These are phyloP conservation scores for Cordyceps sp. DNA, from an alignment of 2,329 filamentous ascomycete species.

Conservation along the genomic window DNA sequence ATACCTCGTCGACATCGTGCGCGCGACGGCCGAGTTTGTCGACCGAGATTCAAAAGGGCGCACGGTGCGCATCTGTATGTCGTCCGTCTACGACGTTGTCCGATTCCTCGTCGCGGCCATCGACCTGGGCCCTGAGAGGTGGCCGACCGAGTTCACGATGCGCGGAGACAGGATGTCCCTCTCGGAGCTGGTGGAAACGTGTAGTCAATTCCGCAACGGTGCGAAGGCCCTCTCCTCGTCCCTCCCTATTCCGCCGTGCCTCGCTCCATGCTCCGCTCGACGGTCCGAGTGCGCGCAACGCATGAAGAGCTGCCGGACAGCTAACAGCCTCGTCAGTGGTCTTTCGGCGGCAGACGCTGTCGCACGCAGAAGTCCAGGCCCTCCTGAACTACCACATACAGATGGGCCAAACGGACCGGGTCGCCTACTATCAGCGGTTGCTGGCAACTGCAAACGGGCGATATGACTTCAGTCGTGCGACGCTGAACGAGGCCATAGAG, in stretches of 20 bases:
- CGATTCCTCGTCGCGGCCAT: constrained; percentile 55
- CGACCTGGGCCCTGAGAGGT: constrained; percentile 39
- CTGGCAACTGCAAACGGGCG: constrained; percentile 51
- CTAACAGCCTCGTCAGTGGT: constrained; percentile 16
- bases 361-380: constrained; percentile 22
- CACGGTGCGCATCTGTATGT: constrained; percentile 45
- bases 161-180: constrained; percentile 48
- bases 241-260: background rate
- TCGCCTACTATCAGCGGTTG: constrained; percentile 41
- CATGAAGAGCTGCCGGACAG: background rate
- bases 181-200: constrained; percentile 36
- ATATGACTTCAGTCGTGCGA: constrained; percentile 45
- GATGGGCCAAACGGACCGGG: constrained; percentile 28
- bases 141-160: constrained; percentile 55
- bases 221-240: background rate
- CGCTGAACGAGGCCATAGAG: constrained; percentile 36
- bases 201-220: constrained; percentile 33
- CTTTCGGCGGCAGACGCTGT: constrained; percentile 20
- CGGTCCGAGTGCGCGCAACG: too few relatives aligned
- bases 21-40: constrained; percentile 41
- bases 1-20: constrained; percentile 47
- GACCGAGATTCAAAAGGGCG: constrained; percentile 32
- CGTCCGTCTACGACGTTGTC: constrained; percentile 52
- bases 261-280: too few relatives aligned
- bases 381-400: constrained; percentile 25